phyloP scores from a whole-genome alignment of 75 land plant genomes.

The Picea sitchensis region DNA sequence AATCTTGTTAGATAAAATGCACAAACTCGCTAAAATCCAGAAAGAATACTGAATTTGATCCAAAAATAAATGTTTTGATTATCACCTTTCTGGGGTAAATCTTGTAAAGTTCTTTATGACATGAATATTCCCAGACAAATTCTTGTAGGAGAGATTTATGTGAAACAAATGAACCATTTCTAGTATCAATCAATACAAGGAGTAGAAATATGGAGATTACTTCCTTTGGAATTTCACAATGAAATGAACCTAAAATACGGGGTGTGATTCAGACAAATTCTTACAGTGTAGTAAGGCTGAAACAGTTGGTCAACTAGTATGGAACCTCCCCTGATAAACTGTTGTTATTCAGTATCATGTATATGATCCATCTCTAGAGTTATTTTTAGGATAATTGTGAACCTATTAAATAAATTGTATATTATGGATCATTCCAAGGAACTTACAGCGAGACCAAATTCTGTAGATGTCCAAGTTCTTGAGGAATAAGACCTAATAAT shows the following conservation, averaged over 20 bases:
- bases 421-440: background rate
- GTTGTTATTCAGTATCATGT: constrained; percentile 71
- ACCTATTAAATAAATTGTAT: background rate
- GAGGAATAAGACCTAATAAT: constrained; percentile 68
- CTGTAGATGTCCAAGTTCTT: constrained; percentile 84
- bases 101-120: constrained; percentile 65
- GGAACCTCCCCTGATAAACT: constrained; percentile 74
- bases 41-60: background rate
- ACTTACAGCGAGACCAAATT: constrained; percentile 72
- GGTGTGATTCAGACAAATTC: background rate
- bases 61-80: background rate
- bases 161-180: background rate
- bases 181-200: constrained; percentile 7
- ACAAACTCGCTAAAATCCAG: background rate
- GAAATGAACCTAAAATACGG: background rate
- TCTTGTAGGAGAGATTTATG: constrained; percentile 90
- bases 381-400: background rate
- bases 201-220: background rate
- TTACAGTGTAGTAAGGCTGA: constrained; percentile 75
- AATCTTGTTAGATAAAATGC: background rate
- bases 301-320: constrained; percentile 53
- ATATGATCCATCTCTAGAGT: background rate
- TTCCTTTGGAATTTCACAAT: background rate
- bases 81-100: constrained; percentile 71
- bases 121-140: constrained; percentile 76